Evolutionary conservation across 331 rosid species (phyloP), one percentile per base, ranked within the genome.

Genomic region (Spiraea crenata): DNA sequence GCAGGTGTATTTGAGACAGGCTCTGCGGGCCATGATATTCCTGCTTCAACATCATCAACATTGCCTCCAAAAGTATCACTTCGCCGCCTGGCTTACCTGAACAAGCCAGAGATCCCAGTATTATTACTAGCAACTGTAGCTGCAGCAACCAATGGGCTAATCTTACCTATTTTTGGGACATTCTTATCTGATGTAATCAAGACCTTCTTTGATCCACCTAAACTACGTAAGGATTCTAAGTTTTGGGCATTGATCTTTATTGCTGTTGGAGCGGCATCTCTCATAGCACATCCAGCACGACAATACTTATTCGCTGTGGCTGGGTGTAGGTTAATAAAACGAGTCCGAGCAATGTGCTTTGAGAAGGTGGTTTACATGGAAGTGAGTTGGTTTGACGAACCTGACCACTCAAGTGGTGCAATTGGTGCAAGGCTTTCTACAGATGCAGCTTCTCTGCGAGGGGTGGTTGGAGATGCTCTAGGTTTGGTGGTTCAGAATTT

Each of bases 51-150:
- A 57, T 11, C 82, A 63, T 54, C 79, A 38, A 44, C 67, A 48
- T 51, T 7, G 50, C 82, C 91, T 47, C 75, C 50, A 65, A 60
- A 84, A 69, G 87, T 88, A 51, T 67, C 95, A 6, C 81, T 88
- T 55, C 48, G 70, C n/a, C 85, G 84, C 74, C 87, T 92, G 39
- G 96, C 91, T 46, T 69, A 54, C 78, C 90, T 92, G 45, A 90
- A 92, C 87, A 92, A 86, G 80, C 96, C 92, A 2, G 98, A 92
- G 82, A 79, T 86, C 72, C 95, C 88, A 41, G 72, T 76, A 14
- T 77, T 90, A 49, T 73, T 88, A 19, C 41, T 81, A 0, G 98
- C 91, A 3, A 72, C 82, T 52, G 50, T 86, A 52, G 87, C 85
- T 34, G 95, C 96, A 37, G 80, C 79, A 3, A 45, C 62, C 69